Conservation (phyloP, 2,329 filamentous ascomycete species). For the Pseudocercospora crystallina region DNA sequence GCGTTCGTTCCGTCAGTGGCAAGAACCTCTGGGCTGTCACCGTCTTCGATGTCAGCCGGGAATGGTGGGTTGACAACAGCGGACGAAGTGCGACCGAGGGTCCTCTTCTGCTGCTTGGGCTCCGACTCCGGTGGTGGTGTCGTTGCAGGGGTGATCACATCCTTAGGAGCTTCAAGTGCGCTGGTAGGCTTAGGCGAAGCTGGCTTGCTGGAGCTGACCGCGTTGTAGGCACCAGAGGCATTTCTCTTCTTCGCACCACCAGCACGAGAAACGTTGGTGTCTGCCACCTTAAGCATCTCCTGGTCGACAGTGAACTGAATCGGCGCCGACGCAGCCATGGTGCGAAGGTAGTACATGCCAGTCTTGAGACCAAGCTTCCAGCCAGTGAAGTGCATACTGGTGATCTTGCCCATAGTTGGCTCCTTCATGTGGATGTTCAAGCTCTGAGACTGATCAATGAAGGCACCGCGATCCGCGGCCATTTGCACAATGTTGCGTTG, state of each 20-base stretch:
- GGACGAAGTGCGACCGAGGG: constrained; percentile 31
- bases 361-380: constrained; percentile 99
- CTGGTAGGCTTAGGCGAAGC: constrained; percentile 66
- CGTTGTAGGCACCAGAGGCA: constrained; percentile 44
- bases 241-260: constrained; percentile 66
- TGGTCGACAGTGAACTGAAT: constrained; percentile 99
- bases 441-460: constrained; percentile 98
- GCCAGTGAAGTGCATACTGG: constrained; percentile 97
- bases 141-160: constrained; percentile 69
- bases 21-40: constrained; percentile 75
- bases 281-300: constrained; percentile 83
- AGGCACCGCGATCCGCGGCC: constrained; percentile 96
- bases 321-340: constrained; percentile 91
- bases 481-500: constrained; percentile 95
- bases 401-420: constrained; percentile 99
- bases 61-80: constrained; percentile 66
- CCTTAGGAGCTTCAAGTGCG: constrained; percentile 51
- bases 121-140: constrained; percentile 56
- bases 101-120: constrained; percentile 49
- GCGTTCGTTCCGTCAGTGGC: constrained; percentile 64
- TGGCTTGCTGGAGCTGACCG: constrained; percentile 52
- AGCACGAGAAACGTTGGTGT: constrained; percentile 72
- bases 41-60: constrained; percentile 75
- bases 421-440: constrained; percentile 99
- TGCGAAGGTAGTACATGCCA: constrained; percentile 99